Evolutionary conservation across 2,329 filamentous ascomycete genomes (phyloP).

Genomic region (Cucurbitaria berberidis): DNA sequence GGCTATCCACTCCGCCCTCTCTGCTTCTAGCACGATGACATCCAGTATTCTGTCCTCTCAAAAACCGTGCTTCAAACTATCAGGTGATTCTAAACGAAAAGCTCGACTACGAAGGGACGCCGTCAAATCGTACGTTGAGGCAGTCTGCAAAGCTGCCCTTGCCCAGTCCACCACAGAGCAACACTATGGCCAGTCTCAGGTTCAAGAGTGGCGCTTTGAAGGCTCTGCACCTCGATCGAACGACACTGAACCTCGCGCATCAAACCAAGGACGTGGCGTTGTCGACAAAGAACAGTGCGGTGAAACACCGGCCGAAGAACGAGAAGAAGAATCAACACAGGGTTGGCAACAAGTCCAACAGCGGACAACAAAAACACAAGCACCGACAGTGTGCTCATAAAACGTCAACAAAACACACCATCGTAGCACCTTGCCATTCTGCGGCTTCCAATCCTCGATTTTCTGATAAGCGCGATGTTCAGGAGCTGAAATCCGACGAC

Average conservation of each 20-base stretch:
- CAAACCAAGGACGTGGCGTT: slow-evolving; percentile 23
- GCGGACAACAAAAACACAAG: slow-evolving; percentile 35
- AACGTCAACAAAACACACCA: slow-evolving; percentile 4
- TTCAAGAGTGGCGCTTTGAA: slow-evolving; percentile 60
- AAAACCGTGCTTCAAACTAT: slow-evolving; percentile 60
- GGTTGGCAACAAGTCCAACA: slow-evolving; percentile 32
- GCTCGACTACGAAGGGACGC: slow-evolving; percentile 51
- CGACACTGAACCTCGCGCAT: slow-evolving; percentile 26
- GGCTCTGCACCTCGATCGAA: slow-evolving; percentile 51
- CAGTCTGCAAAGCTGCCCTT: slow-evolving; percentile 48
- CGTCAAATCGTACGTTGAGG: slow-evolving; percentile 55
- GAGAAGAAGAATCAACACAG: slow-evolving; percentile 20
- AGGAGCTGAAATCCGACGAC: not conserved
- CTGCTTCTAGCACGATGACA: slow-evolving; percentile 53
- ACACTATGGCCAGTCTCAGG: slow-evolving; percentile 44
- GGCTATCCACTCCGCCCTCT: slow-evolving; percentile 60
- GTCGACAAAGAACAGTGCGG: slow-evolving; percentile 32
- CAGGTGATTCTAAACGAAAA: slow-evolving; percentile 57
- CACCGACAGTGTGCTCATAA: slow-evolving; percentile 22
- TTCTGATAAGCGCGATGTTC: not conserved
- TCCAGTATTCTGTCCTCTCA: slow-evolving; percentile 52
- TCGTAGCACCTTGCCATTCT: slow-evolving; percentile 6
- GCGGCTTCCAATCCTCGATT: not conserved
- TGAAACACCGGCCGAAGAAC: slow-evolving; percentile 39
- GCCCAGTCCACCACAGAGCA: slow-evolving; percentile 36